phyloP scores from a whole-genome alignment of 495 filamentous ascomycete species.

The Symbiotaphrina buchneri region DNA sequence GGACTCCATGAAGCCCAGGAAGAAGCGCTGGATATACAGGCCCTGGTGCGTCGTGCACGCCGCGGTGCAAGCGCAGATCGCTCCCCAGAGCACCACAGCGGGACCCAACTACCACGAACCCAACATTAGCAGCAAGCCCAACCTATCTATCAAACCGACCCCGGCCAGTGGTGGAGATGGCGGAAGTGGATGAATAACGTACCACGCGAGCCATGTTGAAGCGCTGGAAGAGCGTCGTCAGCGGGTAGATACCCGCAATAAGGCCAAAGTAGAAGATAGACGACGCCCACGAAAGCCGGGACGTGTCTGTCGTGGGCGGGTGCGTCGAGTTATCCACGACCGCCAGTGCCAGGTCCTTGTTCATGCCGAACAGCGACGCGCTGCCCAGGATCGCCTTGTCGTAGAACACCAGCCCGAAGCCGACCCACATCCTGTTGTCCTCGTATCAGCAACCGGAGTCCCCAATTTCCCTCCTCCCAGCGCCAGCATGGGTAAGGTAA shows the following conservation, averaged over 20 bases:
- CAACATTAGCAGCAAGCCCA: too few relatives aligned
- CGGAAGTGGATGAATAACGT: too few relatives aligned
- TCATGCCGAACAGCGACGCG: slow-evolving; percentile 55
- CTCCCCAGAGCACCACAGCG: slow-evolving; percentile 42
- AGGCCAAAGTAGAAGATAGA: slow-evolving; percentile 65
- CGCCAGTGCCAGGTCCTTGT: slow-evolving; percentile 33
- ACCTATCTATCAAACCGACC: too few relatives aligned
- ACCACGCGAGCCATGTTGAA: slow-evolving; percentile 36
- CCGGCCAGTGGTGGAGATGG: too few relatives aligned
- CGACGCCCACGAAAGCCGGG: slow-evolving; percentile 48
- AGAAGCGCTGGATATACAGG: slow-evolving; percentile 47
- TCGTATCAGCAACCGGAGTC: too few relatives aligned
- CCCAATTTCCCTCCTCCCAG: too few relatives aligned
- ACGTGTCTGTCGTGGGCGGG: slow-evolving; percentile 33
- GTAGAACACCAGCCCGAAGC: slow-evolving; percentile 55
- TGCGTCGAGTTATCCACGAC: slow-evolving; percentile 26
- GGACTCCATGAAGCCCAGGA: slow-evolving; percentile 45
- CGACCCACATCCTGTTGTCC: slow-evolving; percentile 5
- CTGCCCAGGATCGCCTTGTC: slow-evolving; percentile 61
- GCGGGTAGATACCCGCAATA: slow-evolving; percentile 48
- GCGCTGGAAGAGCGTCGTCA: slow-evolving; percentile 43
- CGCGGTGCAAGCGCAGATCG: slow-evolving; percentile 44
- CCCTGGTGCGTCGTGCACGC: slow-evolving; percentile 38
- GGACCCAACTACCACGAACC: too few relatives aligned
- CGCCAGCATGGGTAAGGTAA: too few relatives aligned